These are phyloP conservation scores for Diaporthe vexans DNA, from an alignment of 2,329 filamentous ascomycete genomes.

Conservation along the genomic window DNA sequence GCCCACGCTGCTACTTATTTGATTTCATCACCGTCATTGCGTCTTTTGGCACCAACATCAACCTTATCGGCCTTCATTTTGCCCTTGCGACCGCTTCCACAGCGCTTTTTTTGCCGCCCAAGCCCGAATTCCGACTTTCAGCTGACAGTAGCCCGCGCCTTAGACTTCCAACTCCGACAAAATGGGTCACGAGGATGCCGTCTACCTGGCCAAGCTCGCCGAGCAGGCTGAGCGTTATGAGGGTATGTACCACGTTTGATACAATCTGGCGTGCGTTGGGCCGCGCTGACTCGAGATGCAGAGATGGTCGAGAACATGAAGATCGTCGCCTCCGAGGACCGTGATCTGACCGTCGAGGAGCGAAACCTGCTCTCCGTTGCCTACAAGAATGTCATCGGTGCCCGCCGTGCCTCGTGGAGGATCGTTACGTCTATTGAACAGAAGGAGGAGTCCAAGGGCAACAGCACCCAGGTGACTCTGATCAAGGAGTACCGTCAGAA, in stretches of 20 bases:
- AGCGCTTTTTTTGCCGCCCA: constrained; percentile 36
- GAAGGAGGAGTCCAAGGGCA: constrained; percentile 99
- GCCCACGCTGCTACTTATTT: constrained; percentile 42
- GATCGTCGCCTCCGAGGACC: constrained; percentile 90
- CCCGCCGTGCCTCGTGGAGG: constrained; percentile 96
- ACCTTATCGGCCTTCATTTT: constrained; percentile 36
- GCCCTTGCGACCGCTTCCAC: constrained; percentile 39
- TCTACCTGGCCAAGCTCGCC: constrained; percentile 99
- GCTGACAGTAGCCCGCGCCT: constrained; percentile 46
- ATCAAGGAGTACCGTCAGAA: constrained; percentile 99
- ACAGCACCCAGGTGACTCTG: constrained; percentile 87
- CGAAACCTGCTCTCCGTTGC: constrained; percentile 97
- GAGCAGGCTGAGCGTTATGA: constrained; percentile 99
- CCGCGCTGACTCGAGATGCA: constrained; percentile 55
- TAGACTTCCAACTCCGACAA: constrained; percentile 63
- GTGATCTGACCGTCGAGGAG: constrained; percentile 91
- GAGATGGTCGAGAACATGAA: constrained; percentile 99
- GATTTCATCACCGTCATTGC: constrained; percentile 44
- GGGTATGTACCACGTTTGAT: constrained; percentile 71
- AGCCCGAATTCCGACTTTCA: constrained; percentile 34
- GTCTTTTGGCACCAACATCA: constrained; percentile 43
- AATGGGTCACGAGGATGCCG: constrained; percentile 99
- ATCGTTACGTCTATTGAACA: constrained; percentile 99
- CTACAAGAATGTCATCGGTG: constrained; percentile 99
- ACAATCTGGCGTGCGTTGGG: constrained; percentile 39